phyloP scores from a whole-genome alignment of 208 protist genomes.

The Novymonas esmeraldas region DNA sequence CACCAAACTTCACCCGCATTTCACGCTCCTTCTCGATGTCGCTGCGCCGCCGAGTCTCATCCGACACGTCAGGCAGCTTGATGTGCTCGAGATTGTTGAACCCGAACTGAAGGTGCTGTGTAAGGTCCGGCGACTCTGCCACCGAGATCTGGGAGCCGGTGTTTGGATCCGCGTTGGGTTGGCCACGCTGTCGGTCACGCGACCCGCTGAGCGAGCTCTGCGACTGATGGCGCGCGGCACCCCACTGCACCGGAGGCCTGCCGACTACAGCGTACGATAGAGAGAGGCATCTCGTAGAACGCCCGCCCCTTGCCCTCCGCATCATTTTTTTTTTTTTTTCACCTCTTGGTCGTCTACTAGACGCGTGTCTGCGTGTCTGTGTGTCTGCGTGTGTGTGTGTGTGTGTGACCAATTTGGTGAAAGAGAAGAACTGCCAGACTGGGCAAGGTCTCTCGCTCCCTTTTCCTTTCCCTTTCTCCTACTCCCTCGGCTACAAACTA shows the following conservation, averaged over 20 bases:
- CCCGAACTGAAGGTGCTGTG: slow-evolving; percentile 76
- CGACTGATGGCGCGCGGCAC: slow-evolving; percentile 30
- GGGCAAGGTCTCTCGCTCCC: too few relatives aligned
- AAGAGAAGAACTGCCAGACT: too few relatives aligned
- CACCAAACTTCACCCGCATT: slow-evolving; percentile 77
- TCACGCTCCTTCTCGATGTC: slow-evolving; percentile 83
- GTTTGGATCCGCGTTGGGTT: slow-evolving; percentile 73
- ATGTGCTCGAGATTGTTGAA: slow-evolving; percentile 82
- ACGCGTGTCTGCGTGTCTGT: background rate
- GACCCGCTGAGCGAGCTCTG: slow-evolving; percentile 55
- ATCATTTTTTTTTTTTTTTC: slow-evolving; percentile 17
- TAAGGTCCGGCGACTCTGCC: slow-evolving; percentile 77
- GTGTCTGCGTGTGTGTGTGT: background rate
- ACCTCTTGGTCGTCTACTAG: background rate
- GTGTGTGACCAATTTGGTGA: background rate
- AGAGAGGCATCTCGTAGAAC: slow-evolving; percentile 10
- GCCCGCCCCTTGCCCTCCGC: slow-evolving; percentile 12
- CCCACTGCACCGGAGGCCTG: slow-evolving; percentile 10
- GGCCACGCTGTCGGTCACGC: slow-evolving; percentile 65
- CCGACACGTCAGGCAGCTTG: slow-evolving; percentile 63
- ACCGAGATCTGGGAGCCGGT: slow-evolving; percentile 81
- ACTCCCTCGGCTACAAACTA: too few relatives aligned
- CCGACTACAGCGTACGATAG: slow-evolving; percentile 3
- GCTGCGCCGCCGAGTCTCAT: slow-evolving; percentile 47
- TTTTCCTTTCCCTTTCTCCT: too few relatives aligned